Evolutionary conservation across 495 filamentous ascomycete species (phyloP).

Genomic region (Lasiosphaeria miniovina): DNA sequence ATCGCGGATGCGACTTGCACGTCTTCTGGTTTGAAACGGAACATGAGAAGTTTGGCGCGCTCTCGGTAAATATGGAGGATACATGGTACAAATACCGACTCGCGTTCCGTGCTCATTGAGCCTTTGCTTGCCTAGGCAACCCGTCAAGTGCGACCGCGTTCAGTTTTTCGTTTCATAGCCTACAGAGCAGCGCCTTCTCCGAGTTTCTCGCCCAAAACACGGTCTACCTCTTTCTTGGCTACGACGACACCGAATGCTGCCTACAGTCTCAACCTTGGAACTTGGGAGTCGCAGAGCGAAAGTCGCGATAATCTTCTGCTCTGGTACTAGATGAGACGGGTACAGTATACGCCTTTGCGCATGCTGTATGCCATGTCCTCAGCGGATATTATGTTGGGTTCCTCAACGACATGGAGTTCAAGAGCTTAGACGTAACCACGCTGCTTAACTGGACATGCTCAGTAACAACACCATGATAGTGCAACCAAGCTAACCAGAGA

Average conservation of each 20-base stretch:
- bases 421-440: slow-evolving; percentile 29
- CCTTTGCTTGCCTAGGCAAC: slow-evolving; percentile 40
- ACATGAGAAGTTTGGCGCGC: slow-evolving; percentile 39
- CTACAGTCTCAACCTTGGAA: background rate
- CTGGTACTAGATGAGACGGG: background rate
- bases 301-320: too few species aligned
- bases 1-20: slow-evolving; percentile 65
- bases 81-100: slow-evolving; percentile 52
- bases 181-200: slow-evolving; percentile 43
- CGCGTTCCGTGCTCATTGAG: slow-evolving; percentile 56
- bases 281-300: too few species aligned
- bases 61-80: background rate
- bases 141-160: background rate
- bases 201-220: slow-evolving; percentile 50
- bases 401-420: slow-evolving; percentile 28
- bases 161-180: slow-evolving; percentile 31
- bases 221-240: slow-evolving; percentile 67
- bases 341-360: background rate
- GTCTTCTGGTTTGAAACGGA: slow-evolving; percentile 64
- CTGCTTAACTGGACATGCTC: background rate
- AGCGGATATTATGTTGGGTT: slow-evolving; percentile 26
- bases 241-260: slow-evolving; percentile 32
- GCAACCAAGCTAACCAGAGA: background rate
- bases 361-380: slow-evolving; percentile 16
- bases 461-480: too few species aligned